A percentile compares a stretch with the other conserved stretches of the same genome.
Conservation (phyloP, 441 rosid genomes). For the Pelargonium cotyledonis region DNA sequence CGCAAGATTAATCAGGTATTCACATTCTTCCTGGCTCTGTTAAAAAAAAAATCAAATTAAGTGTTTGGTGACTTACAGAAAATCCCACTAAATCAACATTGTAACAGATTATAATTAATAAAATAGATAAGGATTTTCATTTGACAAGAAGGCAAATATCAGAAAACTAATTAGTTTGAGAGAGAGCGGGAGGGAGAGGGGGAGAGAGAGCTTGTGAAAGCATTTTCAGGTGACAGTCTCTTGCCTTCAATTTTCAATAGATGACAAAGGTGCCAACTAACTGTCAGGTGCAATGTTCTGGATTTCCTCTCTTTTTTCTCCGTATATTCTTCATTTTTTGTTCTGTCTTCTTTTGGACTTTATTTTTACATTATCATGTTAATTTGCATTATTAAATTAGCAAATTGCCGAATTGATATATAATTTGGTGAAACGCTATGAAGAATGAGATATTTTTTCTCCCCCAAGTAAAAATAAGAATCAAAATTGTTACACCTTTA, state of each 20-base stretch:
- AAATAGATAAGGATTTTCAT: background rate
- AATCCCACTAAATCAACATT: background rate
- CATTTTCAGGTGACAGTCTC: slow-evolving; percentile 1
- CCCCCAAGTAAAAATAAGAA: too few species aligned
- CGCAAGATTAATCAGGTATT: background rate
- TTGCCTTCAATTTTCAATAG: background rate
- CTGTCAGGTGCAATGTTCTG: background rate
- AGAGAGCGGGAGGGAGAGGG: background rate
- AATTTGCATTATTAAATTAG: background rate
- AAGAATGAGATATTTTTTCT: too few species aligned
- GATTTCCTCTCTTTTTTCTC: background rate
- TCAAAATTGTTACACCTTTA: too few species aligned
- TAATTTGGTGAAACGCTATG: too few species aligned
- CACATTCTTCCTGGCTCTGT: slow-evolving; percentile 1
- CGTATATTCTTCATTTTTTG: background rate
- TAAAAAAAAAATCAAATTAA: background rate
- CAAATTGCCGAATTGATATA: background rate
- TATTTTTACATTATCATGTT: background rate
- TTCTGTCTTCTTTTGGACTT: background rate
- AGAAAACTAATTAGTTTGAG: background rate
- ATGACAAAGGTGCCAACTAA: background rate
- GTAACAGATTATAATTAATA: background rate
- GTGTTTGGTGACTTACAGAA: background rate
- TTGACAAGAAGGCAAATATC: background rate
- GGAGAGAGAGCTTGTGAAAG: background rate